Evolutionary conservation across 1,284 basidiomycete species (phyloP), one percentile per base, ranked within the genome.

Genomic region (Ganoderma sinense): DNA sequence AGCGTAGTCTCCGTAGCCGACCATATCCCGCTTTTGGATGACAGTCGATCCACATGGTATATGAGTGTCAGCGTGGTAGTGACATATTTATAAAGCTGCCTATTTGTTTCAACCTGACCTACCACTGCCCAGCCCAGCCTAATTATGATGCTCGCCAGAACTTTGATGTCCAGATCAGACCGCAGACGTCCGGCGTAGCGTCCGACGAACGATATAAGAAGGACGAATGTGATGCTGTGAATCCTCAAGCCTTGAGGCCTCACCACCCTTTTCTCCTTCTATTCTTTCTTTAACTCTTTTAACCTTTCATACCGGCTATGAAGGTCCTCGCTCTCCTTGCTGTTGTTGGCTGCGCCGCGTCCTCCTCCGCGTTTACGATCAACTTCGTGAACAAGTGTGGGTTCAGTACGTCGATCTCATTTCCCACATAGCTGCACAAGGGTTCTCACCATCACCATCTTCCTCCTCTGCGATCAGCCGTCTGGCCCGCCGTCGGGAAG

Each of bases 351-450:
- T 61, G 39, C 59, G 39, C 23, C 11, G 59, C 59, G 20, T 61
- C 59, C 26, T n/a, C 59, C 10, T 61, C 59, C 4, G 59, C 59
- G 2, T 61, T 61, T 20, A 61, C 59, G 39, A 61, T 61, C n/a
- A 61, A 39, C n/a, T 61, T 61, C 59, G 36, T 40, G 39, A 61
- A 61, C 59, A 39, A 40, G 59, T 61, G 59, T 39, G 16, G 11
- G 36, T 61, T 61, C 59, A 61, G 59, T 61, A 61, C 23, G 59
- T 39, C 36, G 20, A 3, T 4, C 13, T 40, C 23, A 4, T 23
- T 23, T 40, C 39, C n/a, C 36, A 41, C 36, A 8, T 10, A 26
- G 3, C 4, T 40, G 10, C 26, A n/a, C 23, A 0, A 40, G 6
- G 5, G 23, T 41, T 36, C 58, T 61, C 36, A 61, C 39, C 39